Conservation (phyloP, 2,329 filamentous ascomycete genomes). For the Trichothecium sympodiale region DNA sequence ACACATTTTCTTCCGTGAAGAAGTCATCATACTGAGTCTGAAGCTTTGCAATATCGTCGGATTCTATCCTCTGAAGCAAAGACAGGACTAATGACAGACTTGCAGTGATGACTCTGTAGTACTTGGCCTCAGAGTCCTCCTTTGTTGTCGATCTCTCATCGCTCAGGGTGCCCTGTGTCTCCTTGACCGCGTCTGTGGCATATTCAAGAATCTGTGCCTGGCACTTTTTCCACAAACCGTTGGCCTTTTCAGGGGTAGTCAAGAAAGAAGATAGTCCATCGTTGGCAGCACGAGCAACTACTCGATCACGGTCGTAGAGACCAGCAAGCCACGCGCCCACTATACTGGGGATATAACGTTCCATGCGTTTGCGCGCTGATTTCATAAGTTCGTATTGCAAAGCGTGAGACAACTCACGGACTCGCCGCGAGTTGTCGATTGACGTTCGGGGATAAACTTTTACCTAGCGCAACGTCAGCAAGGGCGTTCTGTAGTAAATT, state of each 20-base stretch:
- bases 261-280: slow-evolving; percentile 70
- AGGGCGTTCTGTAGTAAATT: no score
- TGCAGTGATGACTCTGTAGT: slow-evolving; percentile 58
- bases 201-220: slow-evolving; percentile 74
- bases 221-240: slow-evolving; percentile 69
- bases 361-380: slow-evolving; percentile 69
- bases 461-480: slow-evolving; percentile 39
- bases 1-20: slow-evolving; percentile 54
- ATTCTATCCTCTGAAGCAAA: slow-evolving; percentile 36
- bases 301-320: slow-evolving; percentile 73
- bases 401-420: slow-evolving; percentile 75
- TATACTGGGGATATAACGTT: slow-evolving; percentile 63
- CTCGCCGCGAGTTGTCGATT: slow-evolving; percentile 78
- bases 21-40: slow-evolving; percentile 52
- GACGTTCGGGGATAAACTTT: slow-evolving; percentile 80
- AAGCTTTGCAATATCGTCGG: slow-evolving; percentile 47
- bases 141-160: slow-evolving; percentile 75
- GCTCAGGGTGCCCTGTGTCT: slow-evolving; percentile 73
- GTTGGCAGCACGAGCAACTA: slow-evolving; percentile 63
- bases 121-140: slow-evolving; percentile 81
- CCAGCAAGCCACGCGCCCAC: slow-evolving; percentile 89
- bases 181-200: slow-evolving; percentile 67
- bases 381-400: slow-evolving; percentile 55
- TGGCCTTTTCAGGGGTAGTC: slow-evolving; percentile 66
- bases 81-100: slow-evolving; percentile 44